Percentiles rank a stretch among this genome's conserved stretches.
phyloP scores from a whole-genome alignment of 2,329 filamentous ascomycete genomes.

The Knufia fluminis region DNA sequence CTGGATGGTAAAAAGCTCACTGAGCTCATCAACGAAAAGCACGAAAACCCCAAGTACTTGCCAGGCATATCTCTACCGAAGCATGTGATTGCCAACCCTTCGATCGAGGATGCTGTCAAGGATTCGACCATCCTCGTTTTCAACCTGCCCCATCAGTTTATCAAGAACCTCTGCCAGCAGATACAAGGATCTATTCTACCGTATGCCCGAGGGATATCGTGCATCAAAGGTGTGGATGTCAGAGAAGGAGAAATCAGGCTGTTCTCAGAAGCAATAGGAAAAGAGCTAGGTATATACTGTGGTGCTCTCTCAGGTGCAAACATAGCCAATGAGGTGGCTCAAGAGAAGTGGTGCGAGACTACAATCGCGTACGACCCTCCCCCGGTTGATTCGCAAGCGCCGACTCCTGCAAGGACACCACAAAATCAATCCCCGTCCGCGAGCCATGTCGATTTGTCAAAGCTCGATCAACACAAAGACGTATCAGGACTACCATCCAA shows the following conservation, averaged over 20 bases:
- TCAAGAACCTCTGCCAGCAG: conserved; percentile 73
- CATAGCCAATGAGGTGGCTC: conserved; percentile 88
- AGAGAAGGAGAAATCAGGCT: conserved; percentile 75
- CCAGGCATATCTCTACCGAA: conserved; percentile 72
- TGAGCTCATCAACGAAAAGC: conserved; percentile 74
- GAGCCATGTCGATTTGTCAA: conserved; percentile 42
- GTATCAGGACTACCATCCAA: conserved; percentile 58
- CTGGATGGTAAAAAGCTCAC: conserved; percentile 78
- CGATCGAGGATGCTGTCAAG: conserved; percentile 67
- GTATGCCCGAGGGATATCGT: conserved; percentile 86
- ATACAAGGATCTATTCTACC: conserved; percentile 83
- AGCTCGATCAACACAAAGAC: conserved; percentile 55
- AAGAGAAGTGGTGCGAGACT: conserved; percentile 94
- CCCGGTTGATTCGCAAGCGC: conserved; percentile 70
- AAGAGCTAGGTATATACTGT: conserved; percentile 88
- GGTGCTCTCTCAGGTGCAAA: conserved; percentile 93
- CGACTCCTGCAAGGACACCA: conserved; percentile 50
- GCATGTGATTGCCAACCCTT: conserved; percentile 78
- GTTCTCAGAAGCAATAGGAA: conserved; percentile 91
- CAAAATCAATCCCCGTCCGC: conserved; percentile 34
- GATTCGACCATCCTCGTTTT: conserved; percentile 86
- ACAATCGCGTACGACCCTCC: conserved; percentile 95
- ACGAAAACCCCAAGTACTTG: conserved; percentile 98
- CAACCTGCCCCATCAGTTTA: conserved; percentile 95
- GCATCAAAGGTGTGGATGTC: conserved; percentile 96